Evolutionary conservation across 495 filamentous ascomycete species (phyloP).

Genomic region (Glutinoglossum americanum): DNA sequence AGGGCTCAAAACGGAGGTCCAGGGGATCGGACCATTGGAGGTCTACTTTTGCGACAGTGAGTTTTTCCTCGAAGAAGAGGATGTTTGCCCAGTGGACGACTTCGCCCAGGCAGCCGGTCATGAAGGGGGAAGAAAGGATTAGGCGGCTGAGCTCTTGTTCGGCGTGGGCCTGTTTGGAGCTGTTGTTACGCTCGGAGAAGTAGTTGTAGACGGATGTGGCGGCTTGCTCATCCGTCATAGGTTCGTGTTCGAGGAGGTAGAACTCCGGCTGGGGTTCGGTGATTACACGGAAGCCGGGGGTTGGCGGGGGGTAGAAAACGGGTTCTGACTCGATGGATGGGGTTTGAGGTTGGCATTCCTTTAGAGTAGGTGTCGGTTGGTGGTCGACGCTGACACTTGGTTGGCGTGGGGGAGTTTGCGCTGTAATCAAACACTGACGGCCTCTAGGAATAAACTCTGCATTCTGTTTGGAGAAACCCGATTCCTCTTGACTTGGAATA

Average conservation of each 20-base stretch:
- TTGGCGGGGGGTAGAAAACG: neutral
- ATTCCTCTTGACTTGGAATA: neutral
- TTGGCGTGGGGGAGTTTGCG: neutral
- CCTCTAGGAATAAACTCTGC: neutral
- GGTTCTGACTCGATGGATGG: neutral
- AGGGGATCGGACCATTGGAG: neutral
- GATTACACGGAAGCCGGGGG: neutral
- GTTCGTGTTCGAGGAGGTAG: neutral
- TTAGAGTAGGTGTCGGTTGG: neutral
- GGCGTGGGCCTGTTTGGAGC: neutral
- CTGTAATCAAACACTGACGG: neutral
- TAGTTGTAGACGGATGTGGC: neutral
- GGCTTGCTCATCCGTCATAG: neutral
- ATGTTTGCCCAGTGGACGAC: conserved; percentile 4
- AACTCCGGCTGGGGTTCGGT: neutral
- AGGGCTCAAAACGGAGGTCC: neutral
- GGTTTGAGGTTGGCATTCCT: neutral
- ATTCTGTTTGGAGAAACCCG: neutral
- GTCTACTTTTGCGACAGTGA: neutral
- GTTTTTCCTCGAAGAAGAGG: conserved; percentile 5
- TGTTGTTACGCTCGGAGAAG: neutral
- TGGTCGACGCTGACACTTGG: neutral
- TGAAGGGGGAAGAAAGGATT: neutral
- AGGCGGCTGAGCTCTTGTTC: neutral
- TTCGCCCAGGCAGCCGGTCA: neutral